Evolutionary conservation across 1,284 basidiomycete genomes (phyloP).

Genomic region (Cryptococcus floricola): DNA sequence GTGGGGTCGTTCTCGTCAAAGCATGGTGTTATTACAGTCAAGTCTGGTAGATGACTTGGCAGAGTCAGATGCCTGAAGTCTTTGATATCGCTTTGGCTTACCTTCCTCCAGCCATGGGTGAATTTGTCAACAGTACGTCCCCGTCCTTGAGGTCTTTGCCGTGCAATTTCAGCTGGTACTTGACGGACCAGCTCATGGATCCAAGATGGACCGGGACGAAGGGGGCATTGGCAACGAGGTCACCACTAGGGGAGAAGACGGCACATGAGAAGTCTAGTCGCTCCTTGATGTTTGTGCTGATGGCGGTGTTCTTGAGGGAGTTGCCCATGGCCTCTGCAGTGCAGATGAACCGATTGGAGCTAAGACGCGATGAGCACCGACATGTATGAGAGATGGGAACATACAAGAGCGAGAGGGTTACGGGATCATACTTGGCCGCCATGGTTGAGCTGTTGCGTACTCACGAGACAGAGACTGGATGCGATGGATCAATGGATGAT

Average conservation of each 20-base stretch:
- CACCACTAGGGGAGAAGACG: slow-evolving; percentile 51
- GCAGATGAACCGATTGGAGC: slow-evolving; percentile 35
- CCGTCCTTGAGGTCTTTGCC: slow-evolving; percentile 41
- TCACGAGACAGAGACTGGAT: no score
- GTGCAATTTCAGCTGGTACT: slow-evolving; percentile 49
- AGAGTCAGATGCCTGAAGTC: background rate
- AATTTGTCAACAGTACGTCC: slow-evolving; percentile 53
- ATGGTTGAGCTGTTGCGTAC: no score
- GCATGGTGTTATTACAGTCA: slow-evolving; percentile 40
- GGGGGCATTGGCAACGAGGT: slow-evolving; percentile 55
- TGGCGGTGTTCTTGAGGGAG: slow-evolving; percentile 52
- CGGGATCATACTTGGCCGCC: slow-evolving; percentile 25
- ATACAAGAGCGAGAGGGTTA: slow-evolving; percentile 36
- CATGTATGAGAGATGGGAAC: background rate
- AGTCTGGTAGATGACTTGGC: slow-evolving; percentile 33
- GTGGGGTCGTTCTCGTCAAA: slow-evolving; percentile 26
- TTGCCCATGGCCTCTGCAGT: slow-evolving; percentile 55
- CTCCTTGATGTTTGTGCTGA: slow-evolving; percentile 47
- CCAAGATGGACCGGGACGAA: slow-evolving; percentile 55
- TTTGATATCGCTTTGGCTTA: background rate
- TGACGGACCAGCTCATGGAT: slow-evolving; percentile 39
- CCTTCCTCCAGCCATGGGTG: slow-evolving; percentile 44
- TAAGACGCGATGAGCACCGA: background rate
- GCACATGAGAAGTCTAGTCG: slow-evolving; percentile 52
- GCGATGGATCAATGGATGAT: no score